Percentiles rank a stretch among this genome's conserved stretches.
Evolutionary conservation across 352 stramenopile species (phyloP).

Genomic region (Pythium volutum): DNA sequence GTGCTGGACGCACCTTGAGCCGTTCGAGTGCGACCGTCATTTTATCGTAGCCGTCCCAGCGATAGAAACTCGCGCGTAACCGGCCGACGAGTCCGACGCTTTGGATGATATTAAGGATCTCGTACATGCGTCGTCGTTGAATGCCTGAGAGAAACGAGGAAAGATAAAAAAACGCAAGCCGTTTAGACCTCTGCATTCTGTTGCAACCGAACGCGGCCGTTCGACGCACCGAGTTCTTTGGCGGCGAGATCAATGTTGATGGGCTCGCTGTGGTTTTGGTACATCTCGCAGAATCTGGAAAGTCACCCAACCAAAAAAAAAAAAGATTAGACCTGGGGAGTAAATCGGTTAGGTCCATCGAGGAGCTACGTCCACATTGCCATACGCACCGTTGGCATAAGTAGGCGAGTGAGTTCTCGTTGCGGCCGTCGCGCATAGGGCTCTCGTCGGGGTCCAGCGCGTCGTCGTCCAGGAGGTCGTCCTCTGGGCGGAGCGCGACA

Average conservation of each 20-base stretch:
- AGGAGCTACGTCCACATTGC: not conserved
- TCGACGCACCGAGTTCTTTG: constrained; percentile 28
- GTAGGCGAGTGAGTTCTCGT: constrained; percentile 32
- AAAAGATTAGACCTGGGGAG: not conserved
- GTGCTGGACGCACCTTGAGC: constrained; percentile 25
- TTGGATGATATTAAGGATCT: constrained; percentile 46
- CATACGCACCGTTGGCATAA: constrained; percentile 26
- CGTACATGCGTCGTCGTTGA: constrained; percentile 34
- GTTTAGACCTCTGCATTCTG: not conserved
- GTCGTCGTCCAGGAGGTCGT: constrained; percentile 21
- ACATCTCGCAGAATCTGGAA: constrained; percentile 35
- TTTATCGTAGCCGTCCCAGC: constrained; percentile 33
- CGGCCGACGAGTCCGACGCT: constrained; percentile 34
- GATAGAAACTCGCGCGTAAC: constrained; percentile 31
- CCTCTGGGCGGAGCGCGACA: constrained; percentile 13
- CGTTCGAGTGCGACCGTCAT: constrained; percentile 27
- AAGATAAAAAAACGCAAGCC: not conserved
- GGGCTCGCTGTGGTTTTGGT: constrained; percentile 30
- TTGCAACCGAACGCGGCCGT: not conserved
- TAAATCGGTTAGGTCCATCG: not conserved
- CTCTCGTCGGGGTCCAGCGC: constrained; percentile 24
- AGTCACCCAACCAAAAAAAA: constrained; percentile 4
- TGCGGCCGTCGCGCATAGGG: constrained; percentile 26
- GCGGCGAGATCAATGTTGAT: constrained; percentile 38
- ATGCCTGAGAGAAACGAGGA: constrained; percentile 23